Evolutionary conservation across 176 grass and related monocot genomes (phyloP), one percentile per base, ranked within the genome.

Genomic region (Alloteropsis semialata): DNA sequence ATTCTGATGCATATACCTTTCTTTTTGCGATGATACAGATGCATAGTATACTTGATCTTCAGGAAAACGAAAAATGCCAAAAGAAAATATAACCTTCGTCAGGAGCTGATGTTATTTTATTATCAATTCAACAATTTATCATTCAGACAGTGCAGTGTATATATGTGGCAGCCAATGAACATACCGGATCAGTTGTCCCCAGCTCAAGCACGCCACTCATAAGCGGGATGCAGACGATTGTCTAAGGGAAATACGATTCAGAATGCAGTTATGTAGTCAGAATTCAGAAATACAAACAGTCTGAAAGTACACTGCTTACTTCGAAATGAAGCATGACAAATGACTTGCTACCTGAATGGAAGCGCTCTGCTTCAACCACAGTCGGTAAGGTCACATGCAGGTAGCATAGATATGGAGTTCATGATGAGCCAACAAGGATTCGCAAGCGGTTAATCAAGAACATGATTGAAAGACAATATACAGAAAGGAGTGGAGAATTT

Each of bases 151-250:
- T 41, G 12, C n/a, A n/a, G n/a, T n/a, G n/a, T n/a, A n/a, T 21
- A 5, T 39, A 6, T 6, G n/a, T 42, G 18, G 7, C 19, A 9
- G 7, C 19, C 19, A 22, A 7, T 65, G 27, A 88, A 79, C 85
- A 72, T 69, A 98, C 96, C 15, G 46, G 28, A 65, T 90, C 89
- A 65, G 89, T 90, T 12, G 93, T 95, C 34, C 96, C 96, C 3
- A 98, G 81, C 76, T 98, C 96, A 11, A 98, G 88, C 12, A 98
- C 82, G 14, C 96, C 96, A 28, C 38, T 33, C 93, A 98, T 93
- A 17, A 93, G 80, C 2, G 96, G 91, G 28, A 93, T 71, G 55
- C 91, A 93, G 18, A 82, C 62, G 21, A 98, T 78, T 55, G 96
- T 95, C 96, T 98, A 85, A 41, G 65, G 56, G 65, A 50, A 37